Percentiles rank a stretch among this genome's conserved stretches.
Evolutionary conservation across 306 rosid genomes (phyloP).

Genomic region (Calophaca sinica): DNA sequence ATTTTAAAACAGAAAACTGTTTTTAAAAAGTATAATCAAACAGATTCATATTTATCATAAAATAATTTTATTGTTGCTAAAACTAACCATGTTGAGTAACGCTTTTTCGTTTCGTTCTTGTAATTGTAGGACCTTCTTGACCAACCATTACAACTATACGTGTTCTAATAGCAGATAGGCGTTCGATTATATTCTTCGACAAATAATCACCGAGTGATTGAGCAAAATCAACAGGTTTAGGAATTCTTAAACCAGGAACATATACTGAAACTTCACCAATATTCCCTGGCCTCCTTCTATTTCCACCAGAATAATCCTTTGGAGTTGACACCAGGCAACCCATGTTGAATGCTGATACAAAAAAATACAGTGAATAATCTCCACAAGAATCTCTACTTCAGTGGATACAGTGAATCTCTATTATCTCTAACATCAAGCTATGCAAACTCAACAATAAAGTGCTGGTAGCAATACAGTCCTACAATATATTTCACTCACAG

Average conservation of each 20-base stretch:
- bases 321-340: slow-evolving; percentile 85
- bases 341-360: slow-evolving; percentile 60
- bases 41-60: no score
- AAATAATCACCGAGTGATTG: slow-evolving; percentile 73
- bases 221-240: slow-evolving; percentile 90
- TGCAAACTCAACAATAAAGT: slow-evolving; percentile 30
- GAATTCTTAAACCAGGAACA: slow-evolving; percentile 95
- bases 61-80: slow-evolving; percentile 3
- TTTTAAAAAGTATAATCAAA: no score
- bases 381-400: slow-evolving; percentile 21
- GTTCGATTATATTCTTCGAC: slow-evolving; percentile 84
- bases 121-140: slow-evolving; percentile 93
- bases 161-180: slow-evolving; percentile 85
- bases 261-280: slow-evolving; percentile 94
- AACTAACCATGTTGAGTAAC: slow-evolving; percentile 90
- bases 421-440: slow-evolving; percentile 29
- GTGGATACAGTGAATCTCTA: neutral
- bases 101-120: slow-evolving; percentile 86
- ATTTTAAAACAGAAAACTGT: no score
- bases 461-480: slow-evolving; percentile 38
- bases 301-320: slow-evolving; percentile 77
- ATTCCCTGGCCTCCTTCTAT: slow-evolving; percentile 87
- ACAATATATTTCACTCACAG: slow-evolving; percentile 38
- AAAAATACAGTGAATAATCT: slow-evolving; percentile 46
- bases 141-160: slow-evolving; percentile 94